Evolutionary conservation across 139 green algal genomes (phyloP), one percentile per base, ranked within the genome.

Genomic region (Auxenochlorella pyrenoidosa): DNA sequence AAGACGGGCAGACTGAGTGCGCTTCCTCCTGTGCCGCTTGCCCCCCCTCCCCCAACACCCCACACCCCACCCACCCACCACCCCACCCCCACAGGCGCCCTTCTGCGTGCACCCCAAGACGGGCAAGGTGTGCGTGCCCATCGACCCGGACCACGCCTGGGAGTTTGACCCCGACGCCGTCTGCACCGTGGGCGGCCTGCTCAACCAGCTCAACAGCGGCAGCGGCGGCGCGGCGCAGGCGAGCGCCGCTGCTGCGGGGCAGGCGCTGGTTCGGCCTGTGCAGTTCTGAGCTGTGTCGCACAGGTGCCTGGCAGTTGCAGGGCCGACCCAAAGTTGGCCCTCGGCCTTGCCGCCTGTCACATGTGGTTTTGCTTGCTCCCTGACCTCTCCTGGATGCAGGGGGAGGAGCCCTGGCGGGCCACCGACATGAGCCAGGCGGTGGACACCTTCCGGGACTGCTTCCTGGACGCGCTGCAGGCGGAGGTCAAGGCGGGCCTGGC

Each of bases 91-190:
- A 41, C 81, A 86, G 81, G 96, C 97, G 5, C 98, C 98, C 22
- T 99, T 99, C 90, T 99, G 98, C 82, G 95, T 99, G 71, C 98
- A 99, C 91, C 98, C 98, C 40, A 99, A 99, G 92, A 99, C 98
- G 8, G 97, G 97, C 79, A 97, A 96, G 86, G 90, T 99, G 81
- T 99, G 98, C 85, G 96, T 99, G 72, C 98, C 98, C 26, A 96
- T 99, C 30, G 95, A 99, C 89, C 95, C 96, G 1, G 86, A 63
- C 0, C 54, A 43, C 1, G 94, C 92, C 5, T 92, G 93, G 79
- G 86, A 94, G 18, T 99, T 99, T 89, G 93, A 99, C 88, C 97
- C 97, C 10, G 93, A 96, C 12, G 88, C 44, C 2, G 97, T 98
- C 65, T 93, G 94, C 51, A 98, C 95, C 16, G 93, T 99, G 18